phyloP scores from a whole-genome alignment of 1,284 basidiomycete species.

The Ganoderma resinaceum region DNA sequence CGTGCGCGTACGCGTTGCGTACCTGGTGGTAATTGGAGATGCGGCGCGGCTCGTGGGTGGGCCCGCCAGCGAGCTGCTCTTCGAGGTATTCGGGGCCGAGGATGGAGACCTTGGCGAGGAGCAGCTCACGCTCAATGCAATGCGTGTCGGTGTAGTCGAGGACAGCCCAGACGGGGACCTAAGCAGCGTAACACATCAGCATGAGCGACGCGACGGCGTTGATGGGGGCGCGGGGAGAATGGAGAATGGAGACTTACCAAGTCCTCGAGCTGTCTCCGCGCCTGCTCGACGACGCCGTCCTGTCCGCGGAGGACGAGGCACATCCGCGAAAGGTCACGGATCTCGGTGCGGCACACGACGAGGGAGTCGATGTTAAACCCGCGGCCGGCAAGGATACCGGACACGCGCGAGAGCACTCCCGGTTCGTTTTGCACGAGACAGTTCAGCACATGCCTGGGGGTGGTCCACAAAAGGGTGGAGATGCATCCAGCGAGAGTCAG shows the following conservation, averaged over 20 bases:
- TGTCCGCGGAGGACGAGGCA: conserved; percentile 97
- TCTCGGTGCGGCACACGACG: conserved; percentile 98
- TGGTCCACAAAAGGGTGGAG: not conserved
- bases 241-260: conserved; percentile 62
- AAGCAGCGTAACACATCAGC: not conserved
- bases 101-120: conserved; percentile 75
- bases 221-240: not conserved
- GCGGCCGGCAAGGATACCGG: conserved; percentile 95
- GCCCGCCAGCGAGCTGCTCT: conserved; percentile 83
- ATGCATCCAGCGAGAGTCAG: not conserved
- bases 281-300: conserved; percentile 98
- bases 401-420: conserved; percentile 96
- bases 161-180: conserved; percentile 98
- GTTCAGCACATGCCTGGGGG: conserved; percentile 89
- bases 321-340: conserved; percentile 97
- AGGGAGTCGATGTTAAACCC: conserved; percentile 99
- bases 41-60: conserved; percentile 77
- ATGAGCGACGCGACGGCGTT: not conserved
- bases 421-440: conserved; percentile 99
- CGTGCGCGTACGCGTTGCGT: conserved; percentile 11
- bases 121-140: conserved; percentile 49
- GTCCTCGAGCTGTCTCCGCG: conserved; percentile 92
- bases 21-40: conserved; percentile 12
- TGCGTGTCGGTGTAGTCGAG: conserved; percentile 94
- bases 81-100: conserved; percentile 98